These are phyloP conservation scores for Microbotryum silenes-acaulis DNA, from an alignment of 1,284 basidiomycete genomes.

Conservation along the genomic window DNA sequence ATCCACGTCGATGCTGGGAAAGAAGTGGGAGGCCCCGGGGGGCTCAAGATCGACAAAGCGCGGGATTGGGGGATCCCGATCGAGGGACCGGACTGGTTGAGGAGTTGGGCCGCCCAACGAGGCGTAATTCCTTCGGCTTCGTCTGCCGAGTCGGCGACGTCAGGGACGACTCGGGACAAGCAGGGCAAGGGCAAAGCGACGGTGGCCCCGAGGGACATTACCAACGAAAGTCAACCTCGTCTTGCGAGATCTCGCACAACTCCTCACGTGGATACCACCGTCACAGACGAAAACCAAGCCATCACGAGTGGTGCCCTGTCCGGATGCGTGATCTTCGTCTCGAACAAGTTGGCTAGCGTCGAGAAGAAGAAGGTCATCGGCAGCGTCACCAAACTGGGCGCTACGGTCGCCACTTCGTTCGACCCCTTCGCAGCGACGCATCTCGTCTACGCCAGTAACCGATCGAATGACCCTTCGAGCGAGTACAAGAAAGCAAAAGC, in stretches of 20 bases:
- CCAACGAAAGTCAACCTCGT: constrained; percentile 4
- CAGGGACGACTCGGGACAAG: background rate
- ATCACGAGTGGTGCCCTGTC: constrained; percentile 1
- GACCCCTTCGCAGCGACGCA: background rate
- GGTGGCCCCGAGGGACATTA: constrained; percentile 7
- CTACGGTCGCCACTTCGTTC: background rate
- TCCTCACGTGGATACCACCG: background rate
- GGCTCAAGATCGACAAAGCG: constrained; percentile 65
- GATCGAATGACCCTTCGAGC: background rate
- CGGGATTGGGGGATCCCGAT: constrained; percentile 59
- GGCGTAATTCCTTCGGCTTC: background rate
- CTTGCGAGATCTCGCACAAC: background rate
- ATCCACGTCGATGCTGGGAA: constrained; percentile 39
- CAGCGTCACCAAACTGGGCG: constrained; percentile 16
- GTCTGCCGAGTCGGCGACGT: background rate
- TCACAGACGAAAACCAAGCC: background rate
- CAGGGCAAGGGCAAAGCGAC: background rate
- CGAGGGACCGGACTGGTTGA: constrained; percentile 56
- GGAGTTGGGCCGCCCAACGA: background rate
- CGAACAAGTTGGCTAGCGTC: constrained; percentile 2
- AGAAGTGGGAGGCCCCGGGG: constrained; percentile 61
- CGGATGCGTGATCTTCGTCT: constrained; percentile 19
- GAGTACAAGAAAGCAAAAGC: background rate
- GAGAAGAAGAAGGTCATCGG: constrained; percentile 7
- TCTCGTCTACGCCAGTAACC: background rate